A percentile compares a stretch with the other conserved stretches of the same genome.
phyloP scores from a whole-genome alignment of 768 basidiomycete species.

The Rhizopogon rudus region DNA sequence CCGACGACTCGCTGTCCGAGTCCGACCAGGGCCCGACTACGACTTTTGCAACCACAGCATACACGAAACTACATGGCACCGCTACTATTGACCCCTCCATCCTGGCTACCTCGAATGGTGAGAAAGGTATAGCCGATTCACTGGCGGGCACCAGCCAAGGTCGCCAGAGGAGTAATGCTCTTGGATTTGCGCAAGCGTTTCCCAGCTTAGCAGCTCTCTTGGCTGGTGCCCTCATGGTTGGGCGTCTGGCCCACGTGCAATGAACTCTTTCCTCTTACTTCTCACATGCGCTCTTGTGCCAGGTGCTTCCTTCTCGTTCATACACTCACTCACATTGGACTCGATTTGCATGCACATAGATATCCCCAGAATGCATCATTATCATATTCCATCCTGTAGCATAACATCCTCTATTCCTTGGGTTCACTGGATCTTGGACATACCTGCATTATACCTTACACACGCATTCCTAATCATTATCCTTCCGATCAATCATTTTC shows the following conservation, averaged over 20 bases:
- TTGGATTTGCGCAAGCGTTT: conserved; percentile 7
- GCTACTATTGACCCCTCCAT: conserved; percentile 48
- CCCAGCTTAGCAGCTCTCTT: conserved; percentile 9
- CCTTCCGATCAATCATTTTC: neutral
- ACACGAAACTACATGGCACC: conserved; percentile 51
- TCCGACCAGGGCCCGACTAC: conserved; percentile 27
- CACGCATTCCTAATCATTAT: neutral
- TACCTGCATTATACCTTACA: neutral
- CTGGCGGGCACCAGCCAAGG: conserved; percentile 9
- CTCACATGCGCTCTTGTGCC: conserved; percentile 2
- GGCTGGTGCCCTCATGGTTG: conserved; percentile 12
- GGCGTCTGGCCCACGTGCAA: conserved; percentile 1
- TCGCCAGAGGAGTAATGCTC: neutral
- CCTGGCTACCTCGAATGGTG: conserved; percentile 64
- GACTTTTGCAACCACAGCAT: conserved; percentile 55
- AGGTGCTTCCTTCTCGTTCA: conserved; percentile 2
- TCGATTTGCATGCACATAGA: neutral
- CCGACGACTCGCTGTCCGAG: conserved; percentile 32
- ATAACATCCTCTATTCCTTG: neutral
- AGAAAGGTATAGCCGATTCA: conserved; percentile 26
- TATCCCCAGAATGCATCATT: neutral
- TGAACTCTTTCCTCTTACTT: neutral
- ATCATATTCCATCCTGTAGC: neutral
- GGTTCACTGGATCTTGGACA: neutral
- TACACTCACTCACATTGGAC: conserved; percentile 4